These are phyloP conservation scores for Chaetomium globosum DNA, from an alignment of 2,329 filamentous ascomycete genomes.

Conservation along the genomic window DNA sequence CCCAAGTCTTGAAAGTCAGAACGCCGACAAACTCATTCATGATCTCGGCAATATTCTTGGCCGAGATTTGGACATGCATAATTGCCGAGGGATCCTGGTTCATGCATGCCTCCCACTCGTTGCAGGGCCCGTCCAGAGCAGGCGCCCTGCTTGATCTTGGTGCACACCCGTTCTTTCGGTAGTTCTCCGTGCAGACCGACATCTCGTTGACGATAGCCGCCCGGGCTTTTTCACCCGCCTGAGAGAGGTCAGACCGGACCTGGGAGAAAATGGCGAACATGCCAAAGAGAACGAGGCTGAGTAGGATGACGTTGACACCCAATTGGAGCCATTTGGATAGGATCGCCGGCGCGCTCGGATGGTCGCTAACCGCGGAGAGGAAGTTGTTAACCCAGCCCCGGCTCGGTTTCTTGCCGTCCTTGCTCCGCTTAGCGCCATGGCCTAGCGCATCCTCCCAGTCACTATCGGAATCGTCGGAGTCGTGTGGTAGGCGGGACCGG, in stretches of 20 bases:
- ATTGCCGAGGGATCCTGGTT: conserved; percentile 76
- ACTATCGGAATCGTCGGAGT: conserved; percentile 56
- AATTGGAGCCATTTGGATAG: conserved; percentile 63
- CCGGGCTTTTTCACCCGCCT: conserved; percentile 70
- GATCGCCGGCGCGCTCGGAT: conserved; percentile 62
- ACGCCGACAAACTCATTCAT: conserved; percentile 92
- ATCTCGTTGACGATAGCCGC: conserved; percentile 72
- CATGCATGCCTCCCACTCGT: conserved; percentile 87
- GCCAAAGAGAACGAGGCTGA: conserved; percentile 59
- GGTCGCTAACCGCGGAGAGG: conserved; percentile 56
- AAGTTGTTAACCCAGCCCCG: conserved; percentile 48
- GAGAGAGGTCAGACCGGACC: conserved; percentile 73
- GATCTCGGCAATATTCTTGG: conserved; percentile 86
- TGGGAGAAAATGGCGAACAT: conserved; percentile 70
- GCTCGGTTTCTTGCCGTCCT: conserved; percentile 20
- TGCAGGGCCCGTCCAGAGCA: conserved; percentile 72
- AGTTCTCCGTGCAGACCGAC: conserved; percentile 71
- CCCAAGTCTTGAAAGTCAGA: conserved; percentile 77
- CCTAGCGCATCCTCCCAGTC: conserved; percentile 41
- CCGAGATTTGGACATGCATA: conserved; percentile 77
- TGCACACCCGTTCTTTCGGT: conserved; percentile 73
- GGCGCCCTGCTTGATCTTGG: conserved; percentile 65
- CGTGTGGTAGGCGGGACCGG: conserved; percentile 49
- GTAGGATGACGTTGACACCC: conserved; percentile 65
- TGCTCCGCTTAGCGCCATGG: conserved; percentile 37